Conservation (phyloP, 176 grass and related monocot species). For the Triticum urartu region DNA sequence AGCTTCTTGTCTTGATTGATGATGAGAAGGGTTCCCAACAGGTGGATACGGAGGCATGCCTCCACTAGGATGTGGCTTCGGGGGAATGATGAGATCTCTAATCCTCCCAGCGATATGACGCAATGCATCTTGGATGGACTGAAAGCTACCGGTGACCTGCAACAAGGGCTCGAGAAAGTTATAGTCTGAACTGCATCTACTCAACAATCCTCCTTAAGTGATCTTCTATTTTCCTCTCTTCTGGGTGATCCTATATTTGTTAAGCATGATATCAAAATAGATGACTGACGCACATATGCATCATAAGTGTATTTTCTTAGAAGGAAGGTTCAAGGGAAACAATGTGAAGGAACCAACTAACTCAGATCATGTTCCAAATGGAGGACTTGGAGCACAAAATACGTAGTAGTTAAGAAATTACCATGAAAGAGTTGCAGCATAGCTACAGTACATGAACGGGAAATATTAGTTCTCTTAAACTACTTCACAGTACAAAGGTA, state of each 20-base stretch:
- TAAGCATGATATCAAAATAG: slow-evolving; percentile 8
- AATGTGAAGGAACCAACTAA: slow-evolving; percentile 5
- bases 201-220: slow-evolving; percentile 5
- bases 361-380: slow-evolving; percentile 9
- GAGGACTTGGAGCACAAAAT: neutral
- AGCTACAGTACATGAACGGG: neutral
- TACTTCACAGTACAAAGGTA: slow-evolving; percentile 1
- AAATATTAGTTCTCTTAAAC: neutral
- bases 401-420: neutral
- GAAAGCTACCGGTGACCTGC: slow-evolving; percentile 67
- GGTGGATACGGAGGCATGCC: slow-evolving; percentile 53
- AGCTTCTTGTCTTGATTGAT: slow-evolving; percentile 57
- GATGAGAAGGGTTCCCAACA: slow-evolving; percentile 35
- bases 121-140: slow-evolving; percentile 69
- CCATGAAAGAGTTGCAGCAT: slow-evolving; percentile 6
- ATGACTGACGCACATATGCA: neutral
- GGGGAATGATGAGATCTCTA: slow-evolving; percentile 53
- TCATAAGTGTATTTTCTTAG: slow-evolving; percentile 15
- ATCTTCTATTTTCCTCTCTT: neutral
- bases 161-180: slow-evolving; percentile 30
- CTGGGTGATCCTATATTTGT: slow-evolving; percentile 1
- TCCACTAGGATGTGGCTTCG: slow-evolving; percentile 42
- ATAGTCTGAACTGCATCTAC: slow-evolving; percentile 11
- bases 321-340: neutral
- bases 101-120: slow-evolving; percentile 66